Evolutionary conservation across 495 filamentous ascomycete species (phyloP).

Genomic region (Lepidopterella palustris): DNA sequence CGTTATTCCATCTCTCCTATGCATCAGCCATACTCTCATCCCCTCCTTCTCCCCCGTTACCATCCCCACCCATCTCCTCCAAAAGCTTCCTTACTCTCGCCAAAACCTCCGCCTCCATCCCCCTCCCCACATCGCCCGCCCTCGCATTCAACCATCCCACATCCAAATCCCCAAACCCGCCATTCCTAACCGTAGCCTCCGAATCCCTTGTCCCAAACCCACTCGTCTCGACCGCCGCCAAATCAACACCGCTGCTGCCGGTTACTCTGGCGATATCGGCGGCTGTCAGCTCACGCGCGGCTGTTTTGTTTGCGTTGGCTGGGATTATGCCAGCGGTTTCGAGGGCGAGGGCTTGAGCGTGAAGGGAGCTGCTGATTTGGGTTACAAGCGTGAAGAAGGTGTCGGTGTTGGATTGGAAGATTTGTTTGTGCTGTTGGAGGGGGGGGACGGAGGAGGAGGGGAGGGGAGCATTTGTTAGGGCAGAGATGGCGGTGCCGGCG

Average conservation of each 20-base stretch:
- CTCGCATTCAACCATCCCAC: constrained; percentile 81
- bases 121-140: constrained; percentile 65
- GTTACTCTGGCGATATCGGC: constrained; percentile 4
- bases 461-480: constrained; percentile 52
- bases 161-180: constrained; percentile 59
- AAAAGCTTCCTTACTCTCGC: constrained; percentile 49
- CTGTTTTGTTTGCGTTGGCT: not conserved
- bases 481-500: constrained; percentile 61
- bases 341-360: constrained; percentile 70
- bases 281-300: not conserved
- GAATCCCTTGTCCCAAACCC: constrained; percentile 7
- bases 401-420: constrained; percentile 57
- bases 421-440: constrained; percentile 48
- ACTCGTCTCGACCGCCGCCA: constrained; percentile 19
- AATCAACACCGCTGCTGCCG: not conserved
- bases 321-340: constrained; percentile 38
- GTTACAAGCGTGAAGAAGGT: constrained; percentile 58
- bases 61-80: constrained; percentile 29
- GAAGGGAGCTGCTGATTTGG: constrained; percentile 44
- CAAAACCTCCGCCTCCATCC: constrained; percentile 77
- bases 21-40: not conserved
- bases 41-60: not conserved
- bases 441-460: constrained; percentile 17
- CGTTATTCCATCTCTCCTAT: not conserved
- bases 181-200: constrained; percentile 42